Base-by-base conservation (phyloP, 768 basidiomycete genomes). In the Symmetrospora coprosmae region DNA sequence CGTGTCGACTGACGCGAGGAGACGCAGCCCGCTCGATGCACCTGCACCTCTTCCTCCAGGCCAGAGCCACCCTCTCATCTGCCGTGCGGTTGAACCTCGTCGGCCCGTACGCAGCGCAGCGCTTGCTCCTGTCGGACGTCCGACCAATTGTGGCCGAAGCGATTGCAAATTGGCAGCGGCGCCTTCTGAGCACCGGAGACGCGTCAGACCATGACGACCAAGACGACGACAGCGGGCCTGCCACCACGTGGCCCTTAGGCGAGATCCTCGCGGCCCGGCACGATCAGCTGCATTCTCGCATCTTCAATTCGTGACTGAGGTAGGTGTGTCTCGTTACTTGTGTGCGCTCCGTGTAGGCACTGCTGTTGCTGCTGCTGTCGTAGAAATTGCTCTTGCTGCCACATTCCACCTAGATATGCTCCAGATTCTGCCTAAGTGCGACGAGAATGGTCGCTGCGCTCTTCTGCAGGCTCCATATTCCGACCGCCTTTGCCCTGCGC, bases 181-280 rank as follows among this genome's bases (percentile, higher is more conserved):
- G 27, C 13, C 8, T 14, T 33, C 37, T 13, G 47, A 6, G 33
- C 6, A 38, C 46, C 16, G 17, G 45, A 67, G 25, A 68, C 50
- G 48, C 14, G 49, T 38, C 60, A 43, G 70, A 70, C 70, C 59
- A 19, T 11, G 66, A 64, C 60, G 65, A 63, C 5, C 50, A 65
- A 31, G 68, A 66, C 47, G 62, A 72, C n/a, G 68, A 75, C 11
- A 66, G 75, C 33, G 84, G 82, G 0, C 89, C 91, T 3, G 83
- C 84, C 35, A 89, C 82, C 67, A 96, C 87, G 16, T 97, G 92
- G 92, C 94, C 92, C 0, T 72, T 99, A 19, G 91, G 90, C 17
- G 94, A 99, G 74, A 84, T 97, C 38, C 77, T 97, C 28, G 82
- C 85, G 34, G 80, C 81, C 38, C 77, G 94, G 61, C 94, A 99